These are phyloP conservation scores for Cynanchum wilfordii DNA, from an alignment of 257 asterid genomes.

Conservation along the genomic window DNA sequence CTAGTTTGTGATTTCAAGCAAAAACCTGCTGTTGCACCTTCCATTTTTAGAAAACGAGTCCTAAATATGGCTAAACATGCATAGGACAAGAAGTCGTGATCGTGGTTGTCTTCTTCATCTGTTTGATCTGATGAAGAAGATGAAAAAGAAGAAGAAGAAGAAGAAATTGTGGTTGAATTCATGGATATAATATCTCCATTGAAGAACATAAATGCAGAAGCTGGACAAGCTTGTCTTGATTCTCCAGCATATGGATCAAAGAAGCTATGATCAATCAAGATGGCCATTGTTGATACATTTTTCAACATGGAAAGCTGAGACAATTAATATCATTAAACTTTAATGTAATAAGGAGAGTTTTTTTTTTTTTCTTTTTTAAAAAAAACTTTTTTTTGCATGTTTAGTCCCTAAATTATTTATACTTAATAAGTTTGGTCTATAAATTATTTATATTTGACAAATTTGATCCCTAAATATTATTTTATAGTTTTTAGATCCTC, in stretches of 20 bases:
- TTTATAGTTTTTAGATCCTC: too few relatives aligned
- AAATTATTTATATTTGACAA: too few relatives aligned
- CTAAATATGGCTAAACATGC: slow-evolving; percentile 44
- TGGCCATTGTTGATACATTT: slow-evolving; percentile 47
- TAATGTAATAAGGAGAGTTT: too few relatives aligned
- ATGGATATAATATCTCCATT: slow-evolving; percentile 47
- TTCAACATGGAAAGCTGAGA: slow-evolving; percentile 40
- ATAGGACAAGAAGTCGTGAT: slow-evolving; percentile 14
- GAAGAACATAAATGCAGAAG: slow-evolving; percentile 42
- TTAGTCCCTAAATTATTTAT: too few relatives aligned
- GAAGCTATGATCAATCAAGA: slow-evolving; percentile 43
- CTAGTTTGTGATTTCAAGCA: slow-evolving; percentile 36
- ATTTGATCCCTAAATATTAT: too few relatives aligned
- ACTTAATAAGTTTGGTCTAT: too few relatives aligned
- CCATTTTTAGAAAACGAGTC: slow-evolving; percentile 44
- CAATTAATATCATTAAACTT: background rate
- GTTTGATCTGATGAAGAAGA: background rate
- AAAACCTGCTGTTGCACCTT: slow-evolving; percentile 47
- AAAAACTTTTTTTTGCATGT: too few relatives aligned
- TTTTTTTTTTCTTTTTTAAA: too few relatives aligned
- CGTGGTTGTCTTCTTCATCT: background rate
- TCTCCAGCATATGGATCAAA: slow-evolving; percentile 58
- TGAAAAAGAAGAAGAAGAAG: background rate
- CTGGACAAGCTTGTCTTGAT: slow-evolving; percentile 47
- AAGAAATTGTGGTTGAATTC: slow-evolving; percentile 30